These are phyloP conservation scores for Infundibulicybe gibba DNA, from an alignment of 768 basidiomycete genomes.

Conservation along the genomic window DNA sequence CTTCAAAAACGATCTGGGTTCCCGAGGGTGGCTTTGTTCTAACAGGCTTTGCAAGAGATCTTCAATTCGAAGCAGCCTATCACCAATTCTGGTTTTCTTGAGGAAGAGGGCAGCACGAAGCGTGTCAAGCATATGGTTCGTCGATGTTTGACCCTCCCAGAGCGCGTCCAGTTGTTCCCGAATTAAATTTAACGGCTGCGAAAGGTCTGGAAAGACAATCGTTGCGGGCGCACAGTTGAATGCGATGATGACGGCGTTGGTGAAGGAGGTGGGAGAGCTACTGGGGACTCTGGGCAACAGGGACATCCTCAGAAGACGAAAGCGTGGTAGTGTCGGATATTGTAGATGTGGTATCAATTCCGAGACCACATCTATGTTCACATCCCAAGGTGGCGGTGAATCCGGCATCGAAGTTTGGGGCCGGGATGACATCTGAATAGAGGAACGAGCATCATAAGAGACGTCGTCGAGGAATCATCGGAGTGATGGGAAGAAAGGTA, in stretches of 20 bases:
- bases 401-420: neutral
- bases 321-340: slow-evolving; percentile 23
- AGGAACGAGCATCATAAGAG: too few species aligned
- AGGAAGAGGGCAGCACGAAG: slow-evolving; percentile 44
- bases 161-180: slow-evolving; percentile 57
- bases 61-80: slow-evolving; percentile 43
- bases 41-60: slow-evolving; percentile 36
- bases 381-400: neutral
- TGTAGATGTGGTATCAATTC: neutral
- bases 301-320: slow-evolving; percentile 18
- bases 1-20: slow-evolving; percentile 11
- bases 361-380: neutral
- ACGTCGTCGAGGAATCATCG: slow-evolving; percentile 48
- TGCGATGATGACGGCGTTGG: slow-evolving; percentile 30
- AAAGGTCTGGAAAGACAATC: slow-evolving; percentile 37
- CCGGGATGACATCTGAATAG: slow-evolving; percentile 5
- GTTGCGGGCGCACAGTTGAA: slow-evolving; percentile 26
- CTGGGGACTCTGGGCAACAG: slow-evolving; percentile 25
- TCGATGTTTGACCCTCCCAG: slow-evolving; percentile 56
- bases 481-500: slow-evolving; percentile 66
- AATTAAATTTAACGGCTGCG: slow-evolving; percentile 53
- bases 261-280: slow-evolving; percentile 33
- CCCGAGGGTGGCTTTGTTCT: slow-evolving; percentile 27
- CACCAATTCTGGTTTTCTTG: slow-evolving; percentile 36
- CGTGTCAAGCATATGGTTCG: slow-evolving; percentile 60